These are phyloP conservation scores for Bruguiera sexangula DNA, from an alignment of 345 rosid species.

Conservation along the genomic window DNA sequence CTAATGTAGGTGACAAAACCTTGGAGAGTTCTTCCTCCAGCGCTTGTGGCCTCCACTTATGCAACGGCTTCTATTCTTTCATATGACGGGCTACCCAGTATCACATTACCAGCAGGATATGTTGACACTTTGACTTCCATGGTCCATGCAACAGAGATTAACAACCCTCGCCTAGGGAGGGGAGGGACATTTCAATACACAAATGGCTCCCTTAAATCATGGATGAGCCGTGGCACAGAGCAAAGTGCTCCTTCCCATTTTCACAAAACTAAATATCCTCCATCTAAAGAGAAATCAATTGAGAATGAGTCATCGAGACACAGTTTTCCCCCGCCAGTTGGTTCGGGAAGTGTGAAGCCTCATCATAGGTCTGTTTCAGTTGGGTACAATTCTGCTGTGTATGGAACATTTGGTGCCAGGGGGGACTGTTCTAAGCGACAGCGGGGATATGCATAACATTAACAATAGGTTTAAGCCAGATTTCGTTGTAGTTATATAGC, in stretches of 20 bases:
- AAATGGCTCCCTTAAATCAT: conserved; percentile 28
- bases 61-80: conserved; percentile 60
- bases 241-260: background rate
- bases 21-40: conserved; percentile 51
- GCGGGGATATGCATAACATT: background rate
- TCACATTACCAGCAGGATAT: conserved; percentile 35
- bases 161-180: conserved; percentile 13
- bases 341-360: too few species aligned
- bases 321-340: background rate
- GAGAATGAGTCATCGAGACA: conserved; percentile 2
- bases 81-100: conserved; percentile 54
- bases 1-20: conserved; percentile 60
- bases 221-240: background rate
- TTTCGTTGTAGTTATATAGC: too few species aligned
- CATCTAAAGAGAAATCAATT: conserved; percentile 5
- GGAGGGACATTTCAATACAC: conserved; percentile 6
- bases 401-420: conserved; percentile 9
- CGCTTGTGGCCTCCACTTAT: conserved; percentile 57
- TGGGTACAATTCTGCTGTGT: conserved; percentile 13
- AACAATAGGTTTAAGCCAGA: too few species aligned
- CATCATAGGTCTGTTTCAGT: background rate
- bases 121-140: conserved; percentile 39
- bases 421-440: conserved; percentile 32
- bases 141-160: conserved; percentile 42
- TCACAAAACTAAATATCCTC: conserved; percentile 12